A percentile compares a stretch with the other conserved stretches of the same genome.
Evolutionary conservation across 73 alveolate species (phyloP).

Genomic region (Paramecium biaurelia): DNA sequence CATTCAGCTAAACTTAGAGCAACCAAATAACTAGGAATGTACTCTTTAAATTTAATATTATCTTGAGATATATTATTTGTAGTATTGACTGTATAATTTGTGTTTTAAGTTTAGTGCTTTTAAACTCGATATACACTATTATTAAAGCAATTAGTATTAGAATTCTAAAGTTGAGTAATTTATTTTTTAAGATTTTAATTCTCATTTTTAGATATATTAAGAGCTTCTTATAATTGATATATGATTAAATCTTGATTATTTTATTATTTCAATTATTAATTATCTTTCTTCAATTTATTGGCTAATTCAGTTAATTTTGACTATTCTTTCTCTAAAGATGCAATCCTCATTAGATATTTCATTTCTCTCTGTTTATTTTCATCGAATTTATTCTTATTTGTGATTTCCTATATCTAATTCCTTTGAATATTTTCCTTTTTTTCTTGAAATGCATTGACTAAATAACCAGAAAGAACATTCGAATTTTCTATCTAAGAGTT

Average conservation of each 20-base stretch:
- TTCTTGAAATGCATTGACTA: constrained; percentile 45
- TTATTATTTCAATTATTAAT: neutral
- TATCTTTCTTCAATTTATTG: neutral
- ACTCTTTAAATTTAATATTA: neutral
- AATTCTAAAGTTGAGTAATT: neutral
- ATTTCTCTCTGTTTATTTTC: neutral
- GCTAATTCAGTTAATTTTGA: neutral
- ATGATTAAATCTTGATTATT: neutral
- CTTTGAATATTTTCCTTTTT: neutral
- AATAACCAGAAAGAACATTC: neutral
- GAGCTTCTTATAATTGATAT: constrained; percentile 9
- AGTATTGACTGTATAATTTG: neutral
- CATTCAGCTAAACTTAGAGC: constrained; percentile 44
- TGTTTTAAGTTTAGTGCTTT: neutral
- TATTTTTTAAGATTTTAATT: neutral
- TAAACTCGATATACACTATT: neutral
- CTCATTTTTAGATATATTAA: neutral
- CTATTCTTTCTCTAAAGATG: constrained; percentile 23
- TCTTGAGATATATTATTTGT: neutral
- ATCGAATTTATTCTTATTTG: neutral
- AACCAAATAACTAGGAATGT: neutral
- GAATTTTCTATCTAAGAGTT: neutral
- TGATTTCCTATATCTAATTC: neutral
- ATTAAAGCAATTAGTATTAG: neutral
- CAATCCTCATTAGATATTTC: constrained; percentile 31